These are phyloP conservation scores for Fragaria vesca DNA, from an alignment of 306 rosid species.

Conservation along the genomic window DNA sequence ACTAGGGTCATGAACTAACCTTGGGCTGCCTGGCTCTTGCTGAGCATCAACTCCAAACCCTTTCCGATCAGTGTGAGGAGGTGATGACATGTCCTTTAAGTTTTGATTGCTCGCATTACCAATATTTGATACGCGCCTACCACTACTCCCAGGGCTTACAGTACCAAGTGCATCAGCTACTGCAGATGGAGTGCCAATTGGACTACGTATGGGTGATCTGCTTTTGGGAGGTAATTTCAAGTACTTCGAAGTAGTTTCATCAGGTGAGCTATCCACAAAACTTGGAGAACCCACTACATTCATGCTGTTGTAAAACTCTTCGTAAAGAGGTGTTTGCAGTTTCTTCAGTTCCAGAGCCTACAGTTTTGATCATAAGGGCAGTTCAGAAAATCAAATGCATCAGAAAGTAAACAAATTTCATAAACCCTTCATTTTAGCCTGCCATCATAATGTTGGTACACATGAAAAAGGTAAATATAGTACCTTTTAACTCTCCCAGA, in stretches of 20 bases:
- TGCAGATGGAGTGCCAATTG: constrained; percentile 57
- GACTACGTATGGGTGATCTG: constrained; percentile 74
- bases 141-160: constrained; percentile 86
- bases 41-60: constrained; percentile 60
- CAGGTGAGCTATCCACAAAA: constrained; percentile 49
- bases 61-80: constrained; percentile 58
- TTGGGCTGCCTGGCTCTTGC: constrained; percentile 77
- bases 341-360: constrained; percentile 97
- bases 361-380: constrained; percentile 15
- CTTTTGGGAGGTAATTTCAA: constrained; percentile 96
- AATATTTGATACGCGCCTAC: constrained; percentile 51
- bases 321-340: constrained; percentile 87
- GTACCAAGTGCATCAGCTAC: constrained; percentile 45
- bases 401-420: background rate
- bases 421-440: background rate
- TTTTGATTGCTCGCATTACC: constrained; percentile 49
- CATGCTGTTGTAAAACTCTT: constrained; percentile 90
- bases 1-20: constrained; percentile 45
- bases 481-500: background rate
- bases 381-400: constrained; percentile 23
- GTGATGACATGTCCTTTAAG: constrained; percentile 54
- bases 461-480: constrained; percentile 2
- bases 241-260: constrained; percentile 61
- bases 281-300: constrained; percentile 66
- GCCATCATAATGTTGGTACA: background rate